phyloP scores from a whole-genome alignment of 2,329 filamentous ascomycete genomes.

The Chrysoporthe austroafricana region DNA sequence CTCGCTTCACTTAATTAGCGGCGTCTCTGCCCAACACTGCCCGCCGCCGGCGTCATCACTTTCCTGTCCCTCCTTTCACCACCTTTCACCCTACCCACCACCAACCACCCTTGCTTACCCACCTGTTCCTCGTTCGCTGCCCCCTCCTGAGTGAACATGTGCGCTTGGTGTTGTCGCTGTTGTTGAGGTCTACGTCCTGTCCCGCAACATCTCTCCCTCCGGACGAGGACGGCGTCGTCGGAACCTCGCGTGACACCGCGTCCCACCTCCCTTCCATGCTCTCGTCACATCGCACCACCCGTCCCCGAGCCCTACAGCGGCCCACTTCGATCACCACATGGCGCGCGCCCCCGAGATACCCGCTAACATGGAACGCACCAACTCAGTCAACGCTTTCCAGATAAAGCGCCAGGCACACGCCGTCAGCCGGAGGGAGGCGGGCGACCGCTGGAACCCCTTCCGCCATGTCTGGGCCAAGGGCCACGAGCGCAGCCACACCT shows the following conservation, averaged over 20 bases:
- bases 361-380: conserved; percentile 25
- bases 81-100: neutral
- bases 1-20: neutral
- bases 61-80: neutral
- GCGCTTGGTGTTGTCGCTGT: neutral
- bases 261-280: neutral
- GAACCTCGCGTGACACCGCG: neutral
- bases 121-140: neutral
- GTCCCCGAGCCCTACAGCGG: conserved; percentile 9
- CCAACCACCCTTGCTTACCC: neutral
- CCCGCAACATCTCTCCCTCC: neutral
- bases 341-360: neutral
- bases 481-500: conserved; percentile 39
- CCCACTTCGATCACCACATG: neutral
- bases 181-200: neutral
- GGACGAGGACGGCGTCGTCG: neutral
- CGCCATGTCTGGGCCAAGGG: conserved; percentile 44
- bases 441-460: conserved; percentile 50
- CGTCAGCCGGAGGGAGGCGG: conserved; percentile 42
- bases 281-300: conserved; percentile 7
- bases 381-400: conserved; percentile 50
- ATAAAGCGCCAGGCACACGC: conserved; percentile 50
- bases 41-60: neutral
- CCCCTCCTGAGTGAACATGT: neutral
- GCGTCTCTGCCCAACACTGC: neutral